These are phyloP conservation scores for Chrysochromulina tobinii DNA, from an alignment of 78 protist species.

Conservation along the genomic window DNA sequence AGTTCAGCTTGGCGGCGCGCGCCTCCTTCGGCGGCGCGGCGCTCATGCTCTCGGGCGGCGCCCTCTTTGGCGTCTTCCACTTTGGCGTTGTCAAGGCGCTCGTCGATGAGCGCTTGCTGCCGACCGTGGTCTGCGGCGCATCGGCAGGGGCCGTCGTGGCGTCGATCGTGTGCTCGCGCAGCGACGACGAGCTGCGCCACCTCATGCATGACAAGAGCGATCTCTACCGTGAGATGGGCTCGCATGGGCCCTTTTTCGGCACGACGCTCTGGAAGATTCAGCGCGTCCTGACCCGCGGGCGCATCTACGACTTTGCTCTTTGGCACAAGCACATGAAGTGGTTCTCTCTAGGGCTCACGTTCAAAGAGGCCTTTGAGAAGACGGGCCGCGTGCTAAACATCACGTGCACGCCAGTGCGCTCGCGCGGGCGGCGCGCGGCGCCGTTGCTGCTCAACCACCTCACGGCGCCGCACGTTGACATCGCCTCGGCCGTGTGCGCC, in stretches of 20 bases:
- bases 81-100: constrained; percentile 38
- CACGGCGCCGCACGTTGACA: constrained; percentile 42
- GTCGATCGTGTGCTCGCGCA: constrained; percentile 37
- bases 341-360: neutral
- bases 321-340: neutral
- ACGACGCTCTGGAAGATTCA: neutral
- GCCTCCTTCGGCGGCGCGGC: constrained; percentile 23
- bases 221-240: neutral
- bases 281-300: neutral
- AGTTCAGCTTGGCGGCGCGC: neutral
- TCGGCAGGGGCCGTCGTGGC: constrained; percentile 62
- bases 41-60: constrained; percentile 50
- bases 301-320: neutral
- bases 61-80: constrained; percentile 37
- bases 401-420: constrained; percentile 8
- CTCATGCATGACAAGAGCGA: neutral
- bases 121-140: constrained; percentile 55
- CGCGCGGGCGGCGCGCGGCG: neutral
- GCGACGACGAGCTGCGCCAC: constrained; percentile 24
- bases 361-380: constrained; percentile 31
- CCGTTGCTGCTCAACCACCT: constrained; percentile 34
- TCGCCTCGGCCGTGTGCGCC: constrained; percentile 45
- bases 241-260: neutral
- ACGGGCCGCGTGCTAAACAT: constrained; percentile 30
- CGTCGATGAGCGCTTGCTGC: constrained; percentile 1